phyloP scores from a whole-genome alignment of 75 land plant genomes.

The Larix kaempferi region DNA sequence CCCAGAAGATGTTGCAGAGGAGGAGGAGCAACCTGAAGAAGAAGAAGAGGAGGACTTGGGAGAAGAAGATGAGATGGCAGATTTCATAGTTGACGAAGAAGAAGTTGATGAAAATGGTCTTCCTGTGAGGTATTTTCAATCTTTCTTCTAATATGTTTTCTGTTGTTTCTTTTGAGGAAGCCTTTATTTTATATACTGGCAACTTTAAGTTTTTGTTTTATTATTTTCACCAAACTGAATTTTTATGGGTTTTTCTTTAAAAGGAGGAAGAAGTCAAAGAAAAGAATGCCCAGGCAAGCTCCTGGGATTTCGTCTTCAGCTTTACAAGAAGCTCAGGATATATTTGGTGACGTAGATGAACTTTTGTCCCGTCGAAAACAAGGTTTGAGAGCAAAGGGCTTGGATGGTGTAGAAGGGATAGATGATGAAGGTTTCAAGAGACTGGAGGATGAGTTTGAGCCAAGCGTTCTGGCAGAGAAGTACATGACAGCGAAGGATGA shows the following conservation, averaged over 20 bases:
- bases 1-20: slow-evolving; percentile 80
- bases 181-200: background rate
- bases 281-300: slow-evolving; percentile 48
- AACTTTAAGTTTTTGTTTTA: background rate
- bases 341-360: slow-evolving; percentile 91
- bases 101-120: slow-evolving; percentile 84
- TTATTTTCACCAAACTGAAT: background rate
- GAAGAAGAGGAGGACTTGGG: slow-evolving; percentile 63
- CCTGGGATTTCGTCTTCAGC: slow-evolving; percentile 78
- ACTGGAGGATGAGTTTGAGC: slow-evolving; percentile 93
- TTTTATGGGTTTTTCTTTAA: background rate
- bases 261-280: slow-evolving; percentile 47
- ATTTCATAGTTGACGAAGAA: slow-evolving; percentile 95
- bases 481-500: slow-evolving; percentile 88
- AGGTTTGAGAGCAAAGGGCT: slow-evolving; percentile 29
- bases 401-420: slow-evolving; percentile 23
- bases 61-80: slow-evolving; percentile 96
- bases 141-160: background rate
- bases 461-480: slow-evolving; percentile 72
- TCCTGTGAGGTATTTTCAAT: slow-evolving; percentile 50
- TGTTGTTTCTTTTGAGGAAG: background rate
- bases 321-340: slow-evolving; percentile 84
- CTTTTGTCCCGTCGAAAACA: slow-evolving; percentile 53
- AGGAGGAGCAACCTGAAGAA: slow-evolving; percentile 65
- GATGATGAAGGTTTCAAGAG: slow-evolving; percentile 33